A percentile compares a stretch with the other conserved stretches of the same genome.
Conservation (phyloP, 768 basidiomycete genomes). For the Galerina marginata region DNA sequence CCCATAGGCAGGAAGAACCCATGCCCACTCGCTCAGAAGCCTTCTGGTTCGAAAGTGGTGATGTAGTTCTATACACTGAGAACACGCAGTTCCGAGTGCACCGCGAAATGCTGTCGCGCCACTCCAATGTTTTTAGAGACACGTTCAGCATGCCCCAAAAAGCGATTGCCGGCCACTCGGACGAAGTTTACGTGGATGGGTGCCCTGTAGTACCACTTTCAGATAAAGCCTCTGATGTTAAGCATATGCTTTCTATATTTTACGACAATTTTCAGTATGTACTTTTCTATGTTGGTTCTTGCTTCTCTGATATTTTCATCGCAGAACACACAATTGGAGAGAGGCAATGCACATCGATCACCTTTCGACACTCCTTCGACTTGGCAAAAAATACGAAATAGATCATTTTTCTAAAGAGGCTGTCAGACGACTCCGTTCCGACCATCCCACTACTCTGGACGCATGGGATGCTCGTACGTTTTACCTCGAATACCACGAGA, state of each 20-base stretch:
- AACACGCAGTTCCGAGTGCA: constrained; percentile 30
- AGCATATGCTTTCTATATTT: background rate
- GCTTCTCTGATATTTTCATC: background rate
- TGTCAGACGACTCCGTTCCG: background rate
- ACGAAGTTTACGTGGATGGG: constrained; percentile 1
- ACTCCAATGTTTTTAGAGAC: constrained; percentile 37
- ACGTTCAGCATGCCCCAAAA: constrained; percentile 30
- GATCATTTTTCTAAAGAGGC: constrained; percentile 9
- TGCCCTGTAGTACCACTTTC: background rate
- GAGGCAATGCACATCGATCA: background rate
- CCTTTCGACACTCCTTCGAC: constrained; percentile 12
- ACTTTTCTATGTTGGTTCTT: background rate
- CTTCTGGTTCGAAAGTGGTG: constrained; percentile 37
- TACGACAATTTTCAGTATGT: constrained; percentile 1
- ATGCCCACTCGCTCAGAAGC: background rate
- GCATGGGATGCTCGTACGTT: background rate
- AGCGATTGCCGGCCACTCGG: background rate
- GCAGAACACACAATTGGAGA: background rate
- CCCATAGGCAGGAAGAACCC: constrained; percentile 37
- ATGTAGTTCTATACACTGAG: constrained; percentile 29
- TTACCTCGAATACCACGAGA: background rate
- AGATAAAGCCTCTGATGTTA: background rate
- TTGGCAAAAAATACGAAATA: constrained; percentile 21
- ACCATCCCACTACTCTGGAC: constrained; percentile 7
- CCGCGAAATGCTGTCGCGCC: constrained; percentile 32